phyloP scores from a whole-genome alignment of 1,139 yeast genomes.

The Lodderomyces metapsilosis region DNA sequence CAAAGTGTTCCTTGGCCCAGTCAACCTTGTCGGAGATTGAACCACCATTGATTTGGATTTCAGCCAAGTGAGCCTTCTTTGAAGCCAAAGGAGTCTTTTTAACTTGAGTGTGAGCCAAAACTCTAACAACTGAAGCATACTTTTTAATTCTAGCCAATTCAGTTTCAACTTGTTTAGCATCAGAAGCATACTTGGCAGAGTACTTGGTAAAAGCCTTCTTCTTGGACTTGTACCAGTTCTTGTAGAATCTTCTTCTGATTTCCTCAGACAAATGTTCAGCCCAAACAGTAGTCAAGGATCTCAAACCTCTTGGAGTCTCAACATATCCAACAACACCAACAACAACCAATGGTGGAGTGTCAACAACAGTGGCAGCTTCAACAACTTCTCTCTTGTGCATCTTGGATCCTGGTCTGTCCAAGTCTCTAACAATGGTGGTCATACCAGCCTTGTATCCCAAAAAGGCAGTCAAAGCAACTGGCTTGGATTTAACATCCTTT shows the following conservation, averaged over 20 bases:
- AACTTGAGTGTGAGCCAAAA: conserved; percentile 98
- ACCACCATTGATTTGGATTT: conserved; percentile 99
- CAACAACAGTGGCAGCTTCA: conserved; percentile 99
- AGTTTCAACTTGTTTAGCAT: conserved; percentile 85
- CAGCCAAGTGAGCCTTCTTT: conserved; percentile 99
- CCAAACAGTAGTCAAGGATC: conserved; percentile 99
- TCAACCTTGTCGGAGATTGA: conserved; percentile 94
- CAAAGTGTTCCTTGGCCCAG: conserved; percentile 99
- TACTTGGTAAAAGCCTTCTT: conserved; percentile 99
- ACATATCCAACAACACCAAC: conserved; percentile 99
- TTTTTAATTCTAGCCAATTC: conserved; percentile 98
- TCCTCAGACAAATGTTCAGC: conserved; percentile 99
- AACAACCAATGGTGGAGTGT: conserved; percentile 98
- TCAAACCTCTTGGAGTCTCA: conserved; percentile 99
- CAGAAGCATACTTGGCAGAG: conserved; percentile 96
- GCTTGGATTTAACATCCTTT: conserved; percentile 96
- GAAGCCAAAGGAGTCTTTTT: conserved; percentile 98
- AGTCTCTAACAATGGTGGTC: conserved; percentile 99
- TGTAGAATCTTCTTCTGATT: conserved; percentile 99
- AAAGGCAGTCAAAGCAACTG: conserved; percentile 99
- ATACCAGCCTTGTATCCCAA: conserved; percentile 99
- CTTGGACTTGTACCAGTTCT: conserved; percentile 99
- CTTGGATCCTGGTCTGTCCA: conserved; percentile 99
- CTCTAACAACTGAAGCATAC: conserved; percentile 99
- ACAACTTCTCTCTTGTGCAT: conserved; percentile 99